Evolutionary conservation across 1,284 basidiomycete genomes (phyloP).

Genomic region (Cryptococcus sp.): DNA sequence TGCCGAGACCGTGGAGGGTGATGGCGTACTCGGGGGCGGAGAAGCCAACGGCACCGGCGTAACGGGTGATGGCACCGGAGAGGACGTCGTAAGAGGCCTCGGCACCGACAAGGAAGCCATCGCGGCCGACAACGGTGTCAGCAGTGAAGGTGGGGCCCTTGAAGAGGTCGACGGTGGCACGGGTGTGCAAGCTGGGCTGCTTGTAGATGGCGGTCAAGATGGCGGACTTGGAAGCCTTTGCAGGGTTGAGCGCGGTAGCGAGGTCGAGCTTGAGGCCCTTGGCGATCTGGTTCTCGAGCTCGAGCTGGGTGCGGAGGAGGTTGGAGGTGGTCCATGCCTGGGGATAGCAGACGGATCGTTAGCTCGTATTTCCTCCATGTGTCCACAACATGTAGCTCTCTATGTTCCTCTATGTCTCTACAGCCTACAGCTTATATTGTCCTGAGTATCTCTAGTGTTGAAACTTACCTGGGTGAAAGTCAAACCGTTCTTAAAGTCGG

Average conservation of each 20-base stretch:
- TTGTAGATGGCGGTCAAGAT: slow-evolving; percentile 85
- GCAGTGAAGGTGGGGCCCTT: slow-evolving; percentile 98
- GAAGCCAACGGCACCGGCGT: slow-evolving; percentile 90
- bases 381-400: no score
- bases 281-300: slow-evolving; percentile 97
- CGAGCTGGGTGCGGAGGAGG: slow-evolving; percentile 81
- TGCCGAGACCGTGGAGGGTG: slow-evolving; percentile 91
- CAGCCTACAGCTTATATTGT: neutral
- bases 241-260: slow-evolving; percentile 78
- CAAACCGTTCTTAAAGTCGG: slow-evolving; percentile 84
- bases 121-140: slow-evolving; percentile 91
- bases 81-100: slow-evolving; percentile 97
- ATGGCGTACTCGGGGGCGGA: slow-evolving; percentile 92
- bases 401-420: neutral
- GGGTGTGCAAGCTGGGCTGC: slow-evolving; percentile 93
- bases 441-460: neutral
- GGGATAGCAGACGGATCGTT: slow-evolving; percentile 18
- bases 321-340: slow-evolving; percentile 91
- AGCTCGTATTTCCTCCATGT: neutral
- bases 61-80: slow-evolving; percentile 87
- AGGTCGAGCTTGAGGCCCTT: slow-evolving; percentile 97
- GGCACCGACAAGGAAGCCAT: slow-evolving; percentile 95
- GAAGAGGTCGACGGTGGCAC: slow-evolving; percentile 90
- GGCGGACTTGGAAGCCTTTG: slow-evolving; percentile 70
- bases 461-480: slow-evolving; percentile 71